phyloP scores from a whole-genome alignment of 2,329 filamentous ascomycete species.

The Gremmenia infestans region DNA sequence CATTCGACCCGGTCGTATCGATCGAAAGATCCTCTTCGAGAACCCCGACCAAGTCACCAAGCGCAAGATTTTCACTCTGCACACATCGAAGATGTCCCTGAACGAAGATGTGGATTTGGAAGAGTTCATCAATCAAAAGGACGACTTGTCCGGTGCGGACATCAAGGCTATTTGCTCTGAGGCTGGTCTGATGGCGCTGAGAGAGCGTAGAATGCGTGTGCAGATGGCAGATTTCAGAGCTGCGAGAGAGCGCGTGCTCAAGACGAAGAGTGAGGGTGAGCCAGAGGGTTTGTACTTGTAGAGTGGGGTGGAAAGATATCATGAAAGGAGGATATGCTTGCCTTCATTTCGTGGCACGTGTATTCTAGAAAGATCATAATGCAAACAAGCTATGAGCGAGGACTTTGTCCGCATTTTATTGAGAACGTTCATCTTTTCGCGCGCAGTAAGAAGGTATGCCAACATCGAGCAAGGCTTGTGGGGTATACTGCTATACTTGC shows the following conservation, averaged over 20 bases:
- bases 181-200: constrained; percentile 86
- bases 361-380: constrained; percentile 26
- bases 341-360: constrained; percentile 23
- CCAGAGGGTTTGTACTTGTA: constrained; percentile 99
- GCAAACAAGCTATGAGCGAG: background rate
- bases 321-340: constrained; percentile 15
- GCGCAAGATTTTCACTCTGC: constrained; percentile 96
- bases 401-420: background rate
- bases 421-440: too few species aligned
- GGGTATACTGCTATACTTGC: too few species aligned
- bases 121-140: constrained; percentile 98
- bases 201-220: constrained; percentile 94
- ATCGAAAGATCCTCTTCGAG: constrained; percentile 85
- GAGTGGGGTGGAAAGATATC: background rate
- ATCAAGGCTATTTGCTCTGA: constrained; percentile 99
- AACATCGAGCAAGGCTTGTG: too few species aligned
- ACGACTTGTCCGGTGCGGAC: constrained; percentile 93
- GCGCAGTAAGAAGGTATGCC: too few species aligned
- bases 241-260: constrained; percentile 88
- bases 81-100: constrained; percentile 98
- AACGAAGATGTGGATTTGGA: constrained; percentile 96
- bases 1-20: constrained; percentile 95
- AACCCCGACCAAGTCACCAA: constrained; percentile 77
- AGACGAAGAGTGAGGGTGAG: constrained; percentile 98
- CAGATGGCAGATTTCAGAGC: constrained; percentile 98